Conservation (phyloP, 352 stramenopile genomes). For the Phytophthora hybrid region DNA sequence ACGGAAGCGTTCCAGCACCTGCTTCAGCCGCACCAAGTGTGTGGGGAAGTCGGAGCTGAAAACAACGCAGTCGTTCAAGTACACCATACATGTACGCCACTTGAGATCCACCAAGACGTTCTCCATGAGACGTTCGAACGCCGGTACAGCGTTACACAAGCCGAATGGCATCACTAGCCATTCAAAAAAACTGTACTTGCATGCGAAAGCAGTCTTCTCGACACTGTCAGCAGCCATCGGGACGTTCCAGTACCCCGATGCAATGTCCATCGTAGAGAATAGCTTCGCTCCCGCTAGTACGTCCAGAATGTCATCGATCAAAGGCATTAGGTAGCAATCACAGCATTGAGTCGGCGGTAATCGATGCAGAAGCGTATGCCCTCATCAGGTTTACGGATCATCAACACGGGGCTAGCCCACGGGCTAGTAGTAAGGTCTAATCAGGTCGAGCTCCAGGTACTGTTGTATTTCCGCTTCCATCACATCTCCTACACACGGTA, state of each 20-base stretch:
- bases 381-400: not conserved
- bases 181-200: conserved; percentile 3
- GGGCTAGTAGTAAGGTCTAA: too few relatives aligned
- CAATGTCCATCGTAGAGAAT: conserved; percentile 15
- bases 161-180: conserved; percentile 8
- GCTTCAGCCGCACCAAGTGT: not conserved
- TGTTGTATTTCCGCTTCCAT: too few relatives aligned
- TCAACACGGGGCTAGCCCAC: not conserved
- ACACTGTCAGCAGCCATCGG: not conserved
- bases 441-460: too few relatives aligned
- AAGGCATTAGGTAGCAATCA: conserved; percentile 15
- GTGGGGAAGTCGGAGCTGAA: conserved; percentile 5
- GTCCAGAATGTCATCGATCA: conserved; percentile 23
- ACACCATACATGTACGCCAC: too few relatives aligned
- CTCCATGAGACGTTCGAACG: too few relatives aligned
- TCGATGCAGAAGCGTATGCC: conserved; percentile 29
- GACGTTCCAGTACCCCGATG: not conserved
- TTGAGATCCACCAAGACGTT: too few relatives aligned
- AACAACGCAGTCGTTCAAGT: too few relatives aligned
- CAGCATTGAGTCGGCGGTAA: conserved; percentile 10
- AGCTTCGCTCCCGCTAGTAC: not conserved
- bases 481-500: too few relatives aligned
- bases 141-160: too few relatives aligned
- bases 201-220: conserved; percentile 4
- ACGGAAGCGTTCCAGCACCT: not conserved